These are phyloP conservation scores for Primulina eburnea DNA, from an alignment of 257 asterid species.

Conservation along the genomic window DNA sequence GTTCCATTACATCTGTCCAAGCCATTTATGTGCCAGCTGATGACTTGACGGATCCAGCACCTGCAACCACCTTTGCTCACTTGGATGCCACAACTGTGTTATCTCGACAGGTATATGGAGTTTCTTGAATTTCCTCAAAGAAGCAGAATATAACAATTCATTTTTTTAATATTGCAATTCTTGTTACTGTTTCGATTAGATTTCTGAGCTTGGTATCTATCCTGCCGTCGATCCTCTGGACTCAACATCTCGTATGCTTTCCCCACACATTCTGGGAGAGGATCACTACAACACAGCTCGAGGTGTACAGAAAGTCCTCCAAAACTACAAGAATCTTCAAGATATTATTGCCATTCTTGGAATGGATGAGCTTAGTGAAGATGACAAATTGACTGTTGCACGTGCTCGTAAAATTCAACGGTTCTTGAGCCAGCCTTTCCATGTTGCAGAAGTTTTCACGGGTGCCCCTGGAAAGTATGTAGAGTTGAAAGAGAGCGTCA, in stretches of 20 bases:
- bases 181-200: slow-evolving; percentile 40
- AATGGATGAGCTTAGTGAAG: slow-evolving; percentile 99
- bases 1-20: slow-evolving; percentile 96
- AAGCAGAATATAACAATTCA: background rate
- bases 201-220: slow-evolving; percentile 97
- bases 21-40: slow-evolving; percentile 99
- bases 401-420: slow-evolving; percentile 94
- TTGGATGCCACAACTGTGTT: slow-evolving; percentile 99
- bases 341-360: slow-evolving; percentile 99
- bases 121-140: slow-evolving; percentile 10
- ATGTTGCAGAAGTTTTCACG: slow-evolving; percentile 98
- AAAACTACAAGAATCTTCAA: slow-evolving; percentile 96
- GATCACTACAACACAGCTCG: slow-evolving; percentile 97
- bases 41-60: slow-evolving; percentile 99
- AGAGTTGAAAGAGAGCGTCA: slow-evolving; percentile 89
- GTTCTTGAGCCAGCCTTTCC: slow-evolving; percentile 99
- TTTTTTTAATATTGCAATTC: slow-evolving; percentile 3
- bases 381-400: slow-evolving; percentile 94
- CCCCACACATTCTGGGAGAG: slow-evolving; percentile 96
- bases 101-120: slow-evolving; percentile 69
- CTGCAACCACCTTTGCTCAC: slow-evolving; percentile 99
- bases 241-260: slow-evolving; percentile 98
- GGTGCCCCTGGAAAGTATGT: slow-evolving; percentile 99
- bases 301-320: slow-evolving; percentile 96
- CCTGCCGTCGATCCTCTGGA: slow-evolving; percentile 99